Evolutionary conservation across 768 basidiomycete species (phyloP).

Genomic region (Tylopilus sp.): DNA sequence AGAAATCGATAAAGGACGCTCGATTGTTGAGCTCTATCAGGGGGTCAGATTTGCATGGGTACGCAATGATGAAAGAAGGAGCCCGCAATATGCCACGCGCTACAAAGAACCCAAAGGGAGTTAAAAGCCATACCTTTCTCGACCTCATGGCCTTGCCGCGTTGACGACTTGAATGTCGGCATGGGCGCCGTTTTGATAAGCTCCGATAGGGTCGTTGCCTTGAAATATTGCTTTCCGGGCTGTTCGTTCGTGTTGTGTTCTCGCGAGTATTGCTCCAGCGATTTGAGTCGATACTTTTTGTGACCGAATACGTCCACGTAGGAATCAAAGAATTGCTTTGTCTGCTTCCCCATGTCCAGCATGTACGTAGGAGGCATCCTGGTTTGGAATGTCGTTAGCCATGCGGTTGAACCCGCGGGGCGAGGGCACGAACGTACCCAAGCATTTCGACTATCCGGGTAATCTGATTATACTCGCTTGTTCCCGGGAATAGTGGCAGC

Average conservation of each 20-base stretch:
- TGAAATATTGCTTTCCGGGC: constrained; percentile 98
- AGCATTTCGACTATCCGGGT: constrained; percentile 98
- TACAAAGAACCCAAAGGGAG: background rate
- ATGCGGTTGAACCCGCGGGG: background rate
- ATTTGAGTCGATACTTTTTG: constrained; percentile 86
- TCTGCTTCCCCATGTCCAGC: constrained; percentile 96
- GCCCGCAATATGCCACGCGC: background rate
- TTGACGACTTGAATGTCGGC: constrained; percentile 73
- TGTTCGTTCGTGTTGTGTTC: constrained; percentile 97
- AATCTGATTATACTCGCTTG: constrained; percentile 98
- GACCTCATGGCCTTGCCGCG: constrained; percentile 71
- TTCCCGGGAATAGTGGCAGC: constrained; percentile 94
- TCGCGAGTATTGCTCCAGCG: constrained; percentile 89
- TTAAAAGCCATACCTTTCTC: constrained; percentile 69
- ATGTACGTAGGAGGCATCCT: constrained; percentile 90
- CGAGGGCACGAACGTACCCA: constrained; percentile 53
- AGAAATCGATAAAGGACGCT: constrained; percentile 96
- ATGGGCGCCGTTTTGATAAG: constrained; percentile 97
- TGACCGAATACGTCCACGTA: constrained; percentile 70
- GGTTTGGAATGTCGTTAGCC: constrained; percentile 9
- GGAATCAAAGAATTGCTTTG: constrained; percentile 87
- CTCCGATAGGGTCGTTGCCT: constrained; percentile 87
- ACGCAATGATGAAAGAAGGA: constrained; percentile 5
- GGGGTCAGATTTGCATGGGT: constrained; percentile 16
- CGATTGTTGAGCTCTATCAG: constrained; percentile 85